These are phyloP conservation scores for Boletus subparvulus DNA, from an alignment of 768 basidiomycete genomes.

Conservation along the genomic window DNA sequence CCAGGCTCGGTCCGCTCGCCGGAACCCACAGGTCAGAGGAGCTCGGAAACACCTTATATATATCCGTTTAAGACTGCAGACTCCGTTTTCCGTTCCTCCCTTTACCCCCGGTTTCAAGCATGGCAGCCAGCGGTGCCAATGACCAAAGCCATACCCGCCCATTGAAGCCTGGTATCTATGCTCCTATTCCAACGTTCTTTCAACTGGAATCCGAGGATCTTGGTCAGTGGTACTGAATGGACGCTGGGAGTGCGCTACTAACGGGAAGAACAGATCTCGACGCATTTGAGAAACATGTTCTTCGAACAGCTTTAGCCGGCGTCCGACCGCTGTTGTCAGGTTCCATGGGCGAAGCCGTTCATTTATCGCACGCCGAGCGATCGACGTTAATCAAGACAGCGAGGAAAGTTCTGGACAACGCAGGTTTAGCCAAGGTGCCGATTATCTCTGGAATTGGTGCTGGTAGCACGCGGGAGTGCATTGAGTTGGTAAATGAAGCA, in stretches of 20 bases:
- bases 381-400: slow-evolving; percentile 60
- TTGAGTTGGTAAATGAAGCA: slow-evolving; percentile 72
- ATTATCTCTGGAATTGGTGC: slow-evolving; percentile 83
- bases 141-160: slow-evolving; percentile 39
- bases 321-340: slow-evolving; percentile 74
- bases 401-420: slow-evolving; percentile 68
- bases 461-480: slow-evolving; percentile 79
- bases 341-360: slow-evolving; percentile 85
- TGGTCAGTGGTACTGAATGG: slow-evolving; percentile 47
- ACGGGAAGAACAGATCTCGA: slow-evolving; percentile 48
- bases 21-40: neutral
- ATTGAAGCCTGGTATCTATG: slow-evolving; percentile 74
- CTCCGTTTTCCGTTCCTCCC: neutral
- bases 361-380: slow-evolving; percentile 69
- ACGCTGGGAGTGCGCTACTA: slow-evolving; percentile 1
- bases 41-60: slow-evolving; percentile 12
- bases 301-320: slow-evolving; percentile 61
- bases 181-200: slow-evolving; percentile 89
- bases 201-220: slow-evolving; percentile 73
- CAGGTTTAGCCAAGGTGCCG: slow-evolving; percentile 57
- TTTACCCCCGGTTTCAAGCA: slow-evolving; percentile 20
- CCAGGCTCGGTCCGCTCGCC: slow-evolving; percentile 9
- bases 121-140: slow-evolving; percentile 38
- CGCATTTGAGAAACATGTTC: slow-evolving; percentile 66
- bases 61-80: neutral